Evolutionary conservation across 2,329 filamentous ascomycete genomes (phyloP), one percentile per base, ranked within the genome.

Genomic region (Corinectria fuckeliana): DNA sequence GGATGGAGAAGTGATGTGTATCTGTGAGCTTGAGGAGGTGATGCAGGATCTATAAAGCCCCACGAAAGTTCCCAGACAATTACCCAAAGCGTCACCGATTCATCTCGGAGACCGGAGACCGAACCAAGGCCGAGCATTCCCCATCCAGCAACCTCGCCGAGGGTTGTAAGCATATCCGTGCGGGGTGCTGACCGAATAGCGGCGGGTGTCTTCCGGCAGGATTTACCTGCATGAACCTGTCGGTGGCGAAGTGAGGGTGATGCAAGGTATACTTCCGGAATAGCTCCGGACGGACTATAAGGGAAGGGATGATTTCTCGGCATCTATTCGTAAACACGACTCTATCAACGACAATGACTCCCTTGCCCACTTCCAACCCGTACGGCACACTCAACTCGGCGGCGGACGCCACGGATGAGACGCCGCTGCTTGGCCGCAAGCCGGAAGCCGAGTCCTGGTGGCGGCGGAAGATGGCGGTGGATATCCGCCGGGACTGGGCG

Each of bases 401-500:
- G 56, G 50, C 3, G 60, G 62, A 63, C 13, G 55, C 50, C 32
- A 21, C 42, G 1, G 44, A 48, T 23, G 58, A 61, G 7, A 21
- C 61, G 41, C 48, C 56, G 3, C 28, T 70, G 3, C 63, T 70
- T 5, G 56, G 57, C 1, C 57, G 55, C n/a, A 70, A 69, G 18
- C 51, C 61, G 1, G 28, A 53, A 18, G 32, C 57, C 18, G 48
- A 47, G 25, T 67, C 63, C 25, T 69, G 68, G 68, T 34, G 61
- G 59, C 61, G 58, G 5, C 44, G 57, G 18, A 61, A 56, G 51
- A 60, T 70, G 50, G 42, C 49, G 25, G 61, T 66, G 18, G 68
- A 70, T 54, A 64, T 69, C 28, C 66, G 66, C 28, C 85, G 87
- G 25, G 80, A 84, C 42, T 84, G 87, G 81, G 85, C 87, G 13